Conservation (phyloP, 129 eudicot genomes). For the Erigeron canadensis region DNA sequence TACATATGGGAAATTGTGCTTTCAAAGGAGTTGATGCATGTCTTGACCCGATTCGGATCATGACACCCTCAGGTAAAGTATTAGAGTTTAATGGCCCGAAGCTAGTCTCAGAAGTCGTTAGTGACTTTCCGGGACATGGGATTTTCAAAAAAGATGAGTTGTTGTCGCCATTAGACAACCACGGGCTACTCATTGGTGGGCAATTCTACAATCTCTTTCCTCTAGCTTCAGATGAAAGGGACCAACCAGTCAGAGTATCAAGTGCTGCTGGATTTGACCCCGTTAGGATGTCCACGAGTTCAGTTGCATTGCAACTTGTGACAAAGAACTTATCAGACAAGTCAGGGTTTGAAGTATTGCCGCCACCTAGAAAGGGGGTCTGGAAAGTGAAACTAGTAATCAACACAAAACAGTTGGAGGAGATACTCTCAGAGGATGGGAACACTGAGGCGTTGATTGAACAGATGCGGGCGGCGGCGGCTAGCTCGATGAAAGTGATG, state of each 20-base stretch:
- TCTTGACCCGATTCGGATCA: constrained; percentile 29
- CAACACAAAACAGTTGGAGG: constrained; percentile 55
- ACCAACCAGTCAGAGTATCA: background rate
- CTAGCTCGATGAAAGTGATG: constrained; percentile 31
- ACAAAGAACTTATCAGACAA: constrained; percentile 36
- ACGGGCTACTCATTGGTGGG: constrained; percentile 42
- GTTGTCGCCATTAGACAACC: constrained; percentile 32
- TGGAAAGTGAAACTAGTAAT: constrained; percentile 80
- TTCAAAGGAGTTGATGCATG: constrained; percentile 38
- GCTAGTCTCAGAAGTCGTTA: constrained; percentile 42
- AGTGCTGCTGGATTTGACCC: constrained; percentile 5
- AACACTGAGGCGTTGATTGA: constrained; percentile 82
- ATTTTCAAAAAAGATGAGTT: constrained; percentile 34
- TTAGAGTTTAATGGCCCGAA: constrained; percentile 47
- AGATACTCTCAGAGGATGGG: constrained; percentile 63
- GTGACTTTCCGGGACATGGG: constrained; percentile 42
- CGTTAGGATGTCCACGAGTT: constrained; percentile 38
- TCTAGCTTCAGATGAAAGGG: constrained; percentile 14
- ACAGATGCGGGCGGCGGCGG: constrained; percentile 70
- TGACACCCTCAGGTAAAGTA: constrained; percentile 48
- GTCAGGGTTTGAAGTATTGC: constrained; percentile 50
- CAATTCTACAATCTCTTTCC: constrained; percentile 57
- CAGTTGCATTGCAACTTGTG: constrained; percentile 42
- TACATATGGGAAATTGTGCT: constrained; percentile 68
- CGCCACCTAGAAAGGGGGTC: constrained; percentile 57